Base-by-base conservation (phyloP, 495 filamentous ascomycete genomes). In the Aspergillus coremiiformis region DNA sequence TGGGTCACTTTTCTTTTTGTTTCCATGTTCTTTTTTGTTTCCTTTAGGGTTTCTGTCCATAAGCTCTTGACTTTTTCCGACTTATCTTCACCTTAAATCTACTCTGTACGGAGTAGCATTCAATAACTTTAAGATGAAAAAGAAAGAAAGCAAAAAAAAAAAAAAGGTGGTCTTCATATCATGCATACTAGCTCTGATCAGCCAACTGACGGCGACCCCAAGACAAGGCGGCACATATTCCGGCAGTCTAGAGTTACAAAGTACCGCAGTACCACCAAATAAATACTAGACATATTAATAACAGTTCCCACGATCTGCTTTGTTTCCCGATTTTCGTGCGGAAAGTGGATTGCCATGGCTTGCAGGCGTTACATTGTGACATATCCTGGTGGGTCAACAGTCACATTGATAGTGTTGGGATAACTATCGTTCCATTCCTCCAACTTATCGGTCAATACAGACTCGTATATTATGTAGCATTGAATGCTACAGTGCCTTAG, bases 301-400 rank as follows among this genome's bases (percentile, higher is more conserved):
- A 41, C 6, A 21, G 19, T 41, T 41, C 37, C 37, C 37, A 41
- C 37, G 37, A 41, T 41, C 37, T 41, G n/a, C 37, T 41, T 17
- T 19, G 37, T 21, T 4, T 41, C 37, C 37, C 39, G 53, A 55
- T 55, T 47, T 45, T 55, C 53, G 21, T 30, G 47, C 53, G 44
- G 51, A 33, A 35, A 53, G 43, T 52, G 42, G 53, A 55, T 50
- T 47, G 41, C 39, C 17, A 41, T 43, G 33, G 39, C 42, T 37
- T 54, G 39, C 29, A 37, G 50, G 50, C 42, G 44, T 48, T 42
- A 27, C 47, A 47, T 51, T 47, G 32, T 52, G 49, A 49, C 54
- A 52, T 47, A 35, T 48, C 54, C 35, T 47, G 48, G 21, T 35
- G 47, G 53, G 43, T 41, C 24, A 29, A 41, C 39, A 39, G 42